phyloP scores from a whole-genome alignment of 495 filamentous ascomycete genomes.

The Xylaria venustula region DNA sequence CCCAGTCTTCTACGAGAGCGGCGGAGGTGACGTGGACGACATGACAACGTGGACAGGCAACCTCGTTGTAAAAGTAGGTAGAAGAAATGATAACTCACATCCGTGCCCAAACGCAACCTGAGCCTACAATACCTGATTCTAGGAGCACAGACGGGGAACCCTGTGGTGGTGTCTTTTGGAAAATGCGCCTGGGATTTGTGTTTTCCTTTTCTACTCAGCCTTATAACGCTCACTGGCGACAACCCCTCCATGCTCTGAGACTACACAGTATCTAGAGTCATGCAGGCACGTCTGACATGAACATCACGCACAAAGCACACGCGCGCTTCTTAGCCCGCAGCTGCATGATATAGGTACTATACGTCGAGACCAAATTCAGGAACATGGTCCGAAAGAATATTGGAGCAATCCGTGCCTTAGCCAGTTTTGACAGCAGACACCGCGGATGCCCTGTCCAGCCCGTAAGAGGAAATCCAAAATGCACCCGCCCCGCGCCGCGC shows the following conservation, averaged over 20 bases:
- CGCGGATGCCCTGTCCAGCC: not conserved
- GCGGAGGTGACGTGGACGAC: constrained; percentile 10
- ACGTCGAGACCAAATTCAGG: constrained; percentile 8
- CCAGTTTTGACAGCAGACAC: not conserved
- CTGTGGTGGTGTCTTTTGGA: not conserved
- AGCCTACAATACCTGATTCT: not conserved
- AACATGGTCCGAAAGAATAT: not conserved
- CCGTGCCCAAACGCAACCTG: constrained; percentile 7
- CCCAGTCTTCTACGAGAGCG: not conserved
- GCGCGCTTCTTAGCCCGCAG: constrained; percentile 7
- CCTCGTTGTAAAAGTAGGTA: not conserved
- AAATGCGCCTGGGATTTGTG: too few relatives aligned
- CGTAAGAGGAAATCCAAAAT: not conserved
- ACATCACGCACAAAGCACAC: constrained; percentile 9
- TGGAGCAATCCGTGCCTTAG: not conserved
- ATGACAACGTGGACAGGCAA: constrained; percentile 5
- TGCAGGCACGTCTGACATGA: constrained; percentile 18
- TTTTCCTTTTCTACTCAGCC: constrained; percentile 12
- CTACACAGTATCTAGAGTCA: not conserved
- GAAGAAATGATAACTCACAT: constrained; percentile 15
- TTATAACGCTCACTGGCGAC: constrained; percentile 1
- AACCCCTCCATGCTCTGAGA: constrained; percentile 3
- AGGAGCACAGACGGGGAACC: not conserved
- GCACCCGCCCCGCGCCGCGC: constrained; percentile 6
- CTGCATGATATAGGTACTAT: constrained; percentile 14